Conservation (phyloP, 1,284 basidiomycete species). For the Moesziomyces antarcticus region DNA sequence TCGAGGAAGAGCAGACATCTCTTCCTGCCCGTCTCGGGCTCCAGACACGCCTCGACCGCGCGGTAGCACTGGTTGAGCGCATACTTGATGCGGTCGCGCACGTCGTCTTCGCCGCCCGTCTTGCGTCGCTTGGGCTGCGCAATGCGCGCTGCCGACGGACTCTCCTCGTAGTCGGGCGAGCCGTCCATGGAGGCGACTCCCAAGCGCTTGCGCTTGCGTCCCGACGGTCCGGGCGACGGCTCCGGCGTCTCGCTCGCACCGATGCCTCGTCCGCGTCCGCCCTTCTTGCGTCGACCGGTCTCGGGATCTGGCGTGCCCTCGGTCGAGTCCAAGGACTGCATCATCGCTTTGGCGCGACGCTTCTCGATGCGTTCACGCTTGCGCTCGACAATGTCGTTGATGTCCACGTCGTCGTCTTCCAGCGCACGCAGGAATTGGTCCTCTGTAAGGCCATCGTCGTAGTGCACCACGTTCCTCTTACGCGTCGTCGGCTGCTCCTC, state of each 20-base stretch:
- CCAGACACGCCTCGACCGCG: slow-evolving; percentile 79
- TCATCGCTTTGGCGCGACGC: slow-evolving; percentile 55
- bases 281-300: slow-evolving; percentile 42
- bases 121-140: slow-evolving; percentile 75
- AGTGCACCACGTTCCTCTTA: slow-evolving; percentile 85
- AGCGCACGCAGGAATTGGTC: slow-evolving; percentile 83
- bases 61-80: slow-evolving; percentile 83
- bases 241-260: slow-evolving; percentile 49
- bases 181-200: slow-evolving; percentile 44
- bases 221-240: slow-evolving; percentile 54
- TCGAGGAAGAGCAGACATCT: slow-evolving; percentile 67
- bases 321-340: slow-evolving; percentile 42
- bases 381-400: slow-evolving; percentile 69
- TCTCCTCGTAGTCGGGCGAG: slow-evolving; percentile 42
- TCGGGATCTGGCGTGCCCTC: slow-evolving; percentile 56
- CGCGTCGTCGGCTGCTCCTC: slow-evolving; percentile 79
- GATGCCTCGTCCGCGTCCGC: slow-evolving; percentile 33
- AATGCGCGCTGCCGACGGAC: slow-evolving; percentile 29
- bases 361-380: slow-evolving; percentile 67
- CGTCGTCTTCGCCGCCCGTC: slow-evolving; percentile 71
- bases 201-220: slow-evolving; percentile 61
- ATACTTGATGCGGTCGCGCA: slow-evolving; percentile 77
- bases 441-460: slow-evolving; percentile 93
- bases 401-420: slow-evolving; percentile 83
- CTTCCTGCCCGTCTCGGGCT: slow-evolving; percentile 73